Base-by-base conservation (phyloP, 306 rosid species). In the Vigna hirtella region DNA sequence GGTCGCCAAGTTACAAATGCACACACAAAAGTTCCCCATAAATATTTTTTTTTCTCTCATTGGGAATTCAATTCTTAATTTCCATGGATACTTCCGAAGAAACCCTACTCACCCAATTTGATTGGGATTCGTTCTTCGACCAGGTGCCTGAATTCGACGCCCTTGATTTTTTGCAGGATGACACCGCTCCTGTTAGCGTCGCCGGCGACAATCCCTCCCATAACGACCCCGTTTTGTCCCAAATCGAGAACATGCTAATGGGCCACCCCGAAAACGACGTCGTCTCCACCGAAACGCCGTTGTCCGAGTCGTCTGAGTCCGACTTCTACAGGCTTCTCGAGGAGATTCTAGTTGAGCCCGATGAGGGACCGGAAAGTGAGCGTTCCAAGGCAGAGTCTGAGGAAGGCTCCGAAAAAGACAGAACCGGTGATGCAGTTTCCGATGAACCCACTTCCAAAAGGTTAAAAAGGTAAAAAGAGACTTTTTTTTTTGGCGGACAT, bases 241-340 rank as follows among this genome's bases (percentile, higher is more conserved):
- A 88, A 74, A 78, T 93, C 22, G 93, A 91, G 85, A 84, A 73
- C 79, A 7, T 89, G 63, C 78, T 93, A 57, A 86, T 93, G 93
- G 49, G 68, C 2, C 93, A 87, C 70, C 85, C 10, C 3, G 57
- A 3, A 4, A 13, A 80, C 24, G 84, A 64, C 42, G 50, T 43
- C 1, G 34, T 34, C 5, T 42, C n/a, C 5, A 32, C 11, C 2
- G 72, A 12, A 68, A 78, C 81, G 17, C 76, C 85, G 61, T 63
- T 76, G 10, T 40, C 62, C 2, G 81, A 74, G 0, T 38, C 72
- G 10, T 40, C 62, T 7, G 81, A 74, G 0, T 38, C 72, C 0
- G 83, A 64, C 6, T 81, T 58, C 26, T 87, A 81, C 17, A 76
- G 79, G 22, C 70, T 93, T 50, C 43, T 89, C 30, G 87, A 86